Conservation (phyloP, 805 yeast species). For the Ogataea naganishii region DNA sequence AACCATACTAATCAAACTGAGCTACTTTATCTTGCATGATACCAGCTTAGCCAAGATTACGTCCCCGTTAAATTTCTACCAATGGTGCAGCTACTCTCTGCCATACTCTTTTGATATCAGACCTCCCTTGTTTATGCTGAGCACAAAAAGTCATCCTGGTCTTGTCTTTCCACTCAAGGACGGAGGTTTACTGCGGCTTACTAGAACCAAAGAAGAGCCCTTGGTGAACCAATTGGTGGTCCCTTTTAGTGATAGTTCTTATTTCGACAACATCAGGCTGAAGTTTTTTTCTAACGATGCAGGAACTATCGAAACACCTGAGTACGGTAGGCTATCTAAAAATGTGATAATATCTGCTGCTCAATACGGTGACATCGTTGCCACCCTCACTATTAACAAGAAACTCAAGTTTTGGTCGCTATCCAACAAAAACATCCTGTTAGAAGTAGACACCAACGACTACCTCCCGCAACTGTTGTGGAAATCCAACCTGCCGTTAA, state of each 20-base stretch:
- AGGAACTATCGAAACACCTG: constrained; percentile 11
- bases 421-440: constrained; percentile 17
- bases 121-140: constrained; percentile 41
- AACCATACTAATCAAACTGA: constrained; percentile 34
- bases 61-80: constrained; percentile 21
- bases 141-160: too few relatives aligned
- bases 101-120: constrained; percentile 59
- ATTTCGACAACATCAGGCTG: constrained; percentile 23
- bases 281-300: constrained; percentile 13
- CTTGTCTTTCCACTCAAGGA: constrained; percentile 58
- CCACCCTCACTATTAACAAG: constrained; percentile 46
- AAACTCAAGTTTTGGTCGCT: constrained; percentile 55
- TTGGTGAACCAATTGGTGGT: constrained; percentile 12
- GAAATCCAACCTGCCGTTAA: constrained; percentile 3
- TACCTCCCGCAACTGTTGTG: constrained; percentile 10
- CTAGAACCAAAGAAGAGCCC: constrained; percentile 15
- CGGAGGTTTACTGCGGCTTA: constrained; percentile 64
- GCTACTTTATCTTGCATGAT: constrained; percentile 29
- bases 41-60: constrained; percentile 4
- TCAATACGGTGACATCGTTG: constrained; percentile 7
- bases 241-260: constrained; percentile 47
- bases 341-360: constrained; percentile 12
- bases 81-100: constrained; percentile 62
- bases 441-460: constrained; percentile 14
- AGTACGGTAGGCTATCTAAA: constrained; percentile 12